Base-by-base conservation (phyloP, 768 basidiomycete genomes). In the Boletus reticuloceps region DNA sequence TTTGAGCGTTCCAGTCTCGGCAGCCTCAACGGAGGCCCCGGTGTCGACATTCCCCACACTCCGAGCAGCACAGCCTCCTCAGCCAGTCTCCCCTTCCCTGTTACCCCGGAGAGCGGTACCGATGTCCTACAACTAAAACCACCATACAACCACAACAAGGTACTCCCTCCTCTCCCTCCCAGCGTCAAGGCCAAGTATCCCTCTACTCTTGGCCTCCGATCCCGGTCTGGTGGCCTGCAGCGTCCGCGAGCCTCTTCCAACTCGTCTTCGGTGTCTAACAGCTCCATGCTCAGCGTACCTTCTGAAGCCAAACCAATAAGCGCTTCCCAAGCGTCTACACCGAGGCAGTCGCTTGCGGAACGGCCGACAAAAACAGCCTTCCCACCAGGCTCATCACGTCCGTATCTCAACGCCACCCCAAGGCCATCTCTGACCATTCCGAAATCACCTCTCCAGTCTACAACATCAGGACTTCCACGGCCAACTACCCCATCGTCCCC, bases 231-330 rank as follows among this genome's bases (percentile, higher is more conserved):
- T 13, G 50, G 25, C 3, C 20, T 66, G 41, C 64, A 55, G 29
- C 64, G 74, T 60, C 58, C 68, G 7, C 65, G 70, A 62, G 76
- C 51, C 72, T 77, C 66, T 66, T 72, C 45, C 38, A 78, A 19
- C 69, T 51, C 58, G 14, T 72, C 58, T 43, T 69, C 59, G 3
- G 55, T 55, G 13, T 67, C 68, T 44, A 62, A 57, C 20, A 52
- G 39, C n/a, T 69, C 69, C 6, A 51, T 47, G 16, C 36, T 56
- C 5, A 56, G 48, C 6, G 31, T 59, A 11, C 54, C 54, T 41
- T 27, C 54, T 13, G 53, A 58, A 27, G 22, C 19, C 39, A 60
- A 54, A 38, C 51, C 56, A 16, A 60, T 20, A 41, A 59, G 40
- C 7, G 25, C 53, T 46, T 69, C 61, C 29, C 36, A 55, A 13